Evolutionary conservation across 306 rosid species (phyloP).

Genomic region (Rosa lucieae): DNA sequence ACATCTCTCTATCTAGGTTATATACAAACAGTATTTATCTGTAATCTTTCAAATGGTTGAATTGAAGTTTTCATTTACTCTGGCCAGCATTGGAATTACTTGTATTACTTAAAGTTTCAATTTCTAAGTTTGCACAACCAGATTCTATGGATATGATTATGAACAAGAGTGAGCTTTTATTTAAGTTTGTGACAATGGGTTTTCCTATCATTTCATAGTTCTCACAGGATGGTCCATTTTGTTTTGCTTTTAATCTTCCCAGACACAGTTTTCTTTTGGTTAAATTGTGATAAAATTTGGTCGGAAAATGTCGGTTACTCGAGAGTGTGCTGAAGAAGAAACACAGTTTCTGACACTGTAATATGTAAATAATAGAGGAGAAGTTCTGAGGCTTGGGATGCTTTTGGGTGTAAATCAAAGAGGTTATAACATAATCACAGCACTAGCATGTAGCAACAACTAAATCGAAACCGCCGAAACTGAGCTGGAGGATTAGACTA

Average conservation of each 20-base stretch:
- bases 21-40: neutral
- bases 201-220: neutral
- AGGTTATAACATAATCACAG: too few relatives aligned
- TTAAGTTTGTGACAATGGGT: neutral
- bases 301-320: neutral
- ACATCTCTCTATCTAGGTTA: constrained; percentile 7
- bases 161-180: neutral
- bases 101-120: neutral
- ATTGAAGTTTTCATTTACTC: neutral
- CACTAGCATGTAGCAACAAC: too few relatives aligned
- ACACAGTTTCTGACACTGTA: too few relatives aligned
- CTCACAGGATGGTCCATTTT: neutral
- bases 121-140: neutral
- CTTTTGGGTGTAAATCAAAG: too few relatives aligned
- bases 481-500: too few relatives aligned
- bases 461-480: too few relatives aligned
- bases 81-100: neutral
- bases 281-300: neutral
- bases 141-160: neutral
- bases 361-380: too few relatives aligned
- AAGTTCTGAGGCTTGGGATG: too few relatives aligned
- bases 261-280: neutral
- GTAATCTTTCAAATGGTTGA: constrained; percentile 15
- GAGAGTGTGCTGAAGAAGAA: too few relatives aligned
- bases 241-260: neutral